Percentiles rank a stretch among this genome's conserved stretches.
Conservation (phyloP, 495 filamentous ascomycete genomes). For the Lentithecium fluviatile region DNA sequence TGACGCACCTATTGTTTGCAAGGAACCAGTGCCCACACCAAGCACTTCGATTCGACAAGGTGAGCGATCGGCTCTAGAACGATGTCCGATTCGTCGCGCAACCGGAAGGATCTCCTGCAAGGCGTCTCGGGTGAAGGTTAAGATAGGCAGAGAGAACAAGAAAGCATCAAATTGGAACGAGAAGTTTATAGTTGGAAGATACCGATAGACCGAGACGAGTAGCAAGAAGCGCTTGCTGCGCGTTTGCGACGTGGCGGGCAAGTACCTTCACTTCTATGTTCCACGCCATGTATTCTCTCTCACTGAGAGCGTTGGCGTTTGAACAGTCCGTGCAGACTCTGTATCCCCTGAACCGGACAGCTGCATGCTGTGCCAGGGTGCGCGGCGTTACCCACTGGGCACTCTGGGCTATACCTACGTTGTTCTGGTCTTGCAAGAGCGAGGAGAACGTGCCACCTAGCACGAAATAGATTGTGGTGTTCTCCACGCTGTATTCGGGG, state of each 20-base stretch:
- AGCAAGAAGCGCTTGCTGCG: too few species aligned
- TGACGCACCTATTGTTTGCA: slow-evolving; percentile 25
- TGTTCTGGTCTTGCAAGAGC: too few species aligned
- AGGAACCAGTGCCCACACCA: background rate
- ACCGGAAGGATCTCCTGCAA: background rate
- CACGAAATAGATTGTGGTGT: background rate
- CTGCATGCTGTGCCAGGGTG: too few species aligned
- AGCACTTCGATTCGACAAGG: slow-evolving; percentile 18
- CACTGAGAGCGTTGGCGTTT: too few species aligned
- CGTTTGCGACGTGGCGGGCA: too few species aligned
- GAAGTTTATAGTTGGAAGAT: slow-evolving; percentile 14
- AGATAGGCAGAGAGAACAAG: background rate
- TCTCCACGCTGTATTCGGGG: background rate
- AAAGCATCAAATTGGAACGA: slow-evolving; percentile 11
- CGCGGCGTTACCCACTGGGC: too few species aligned
- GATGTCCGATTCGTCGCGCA: background rate
- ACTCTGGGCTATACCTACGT: too few species aligned
- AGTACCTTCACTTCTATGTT: too few species aligned
- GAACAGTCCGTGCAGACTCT: too few species aligned
- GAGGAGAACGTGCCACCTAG: too few species aligned
- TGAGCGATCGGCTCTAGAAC: slow-evolving; percentile 23
- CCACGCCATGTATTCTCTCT: too few species aligned
- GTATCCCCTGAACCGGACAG: too few species aligned
- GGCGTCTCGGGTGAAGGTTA: background rate
- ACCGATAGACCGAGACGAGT: background rate